Conservation (phyloP, 169 alveolate genomes). For the Plasmodium cynomolgi region DNA sequence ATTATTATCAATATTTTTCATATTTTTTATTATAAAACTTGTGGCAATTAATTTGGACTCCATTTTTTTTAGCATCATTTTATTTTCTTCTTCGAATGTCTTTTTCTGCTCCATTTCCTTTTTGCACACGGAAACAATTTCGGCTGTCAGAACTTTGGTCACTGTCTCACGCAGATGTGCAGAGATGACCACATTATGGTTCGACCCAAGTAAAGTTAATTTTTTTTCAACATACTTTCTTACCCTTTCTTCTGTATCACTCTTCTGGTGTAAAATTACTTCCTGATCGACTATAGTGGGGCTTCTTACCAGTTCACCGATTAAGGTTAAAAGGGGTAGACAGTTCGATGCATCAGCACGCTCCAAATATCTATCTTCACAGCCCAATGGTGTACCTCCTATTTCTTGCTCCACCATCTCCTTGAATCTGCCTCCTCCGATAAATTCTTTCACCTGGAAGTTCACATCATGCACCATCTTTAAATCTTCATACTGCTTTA, state of each 20-base stretch:
- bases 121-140: background rate
- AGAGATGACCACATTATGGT: background rate
- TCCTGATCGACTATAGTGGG: background rate
- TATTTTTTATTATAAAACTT: slow-evolving; percentile 49
- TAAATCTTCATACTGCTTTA: slow-evolving; percentile 1
- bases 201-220: background rate
- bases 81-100: slow-evolving; percentile 51
- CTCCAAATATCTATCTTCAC: background rate
- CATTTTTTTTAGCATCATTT: slow-evolving; percentile 11
- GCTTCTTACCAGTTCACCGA: background rate
- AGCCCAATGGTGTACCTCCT: background rate
- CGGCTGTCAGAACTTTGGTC: slow-evolving; percentile 8
- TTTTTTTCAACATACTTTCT: background rate
- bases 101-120: background rate
- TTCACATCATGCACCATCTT: slow-evolving; percentile 5
- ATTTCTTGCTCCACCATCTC: background rate
- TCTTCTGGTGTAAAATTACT: background rate
- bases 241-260: slow-evolving; percentile 1
- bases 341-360: background rate
- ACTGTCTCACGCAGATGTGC: background rate
- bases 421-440: background rate
- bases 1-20: slow-evolving; percentile 37
- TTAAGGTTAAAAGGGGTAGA: background rate
- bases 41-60: slow-evolving; percentile 40
- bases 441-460: background rate